Evolutionary conservation across 1,139 yeast genomes (phyloP).

Genomic region (Scheffersomyces stambukii): DNA sequence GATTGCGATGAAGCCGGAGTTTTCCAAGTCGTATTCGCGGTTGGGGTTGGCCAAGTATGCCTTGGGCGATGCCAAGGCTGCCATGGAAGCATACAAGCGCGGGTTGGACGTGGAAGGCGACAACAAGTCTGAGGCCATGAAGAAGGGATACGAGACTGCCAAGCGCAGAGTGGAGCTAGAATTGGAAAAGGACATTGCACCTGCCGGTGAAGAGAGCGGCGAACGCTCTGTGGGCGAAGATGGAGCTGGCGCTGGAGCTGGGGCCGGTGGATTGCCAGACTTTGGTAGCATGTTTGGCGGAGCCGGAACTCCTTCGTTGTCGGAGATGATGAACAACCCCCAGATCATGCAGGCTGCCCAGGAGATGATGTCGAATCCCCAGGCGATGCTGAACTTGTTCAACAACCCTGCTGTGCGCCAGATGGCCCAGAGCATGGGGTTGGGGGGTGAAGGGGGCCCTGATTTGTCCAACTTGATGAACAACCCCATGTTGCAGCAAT

Average conservation of each 20-base stretch:
- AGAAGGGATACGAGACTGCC: conserved; percentile 90
- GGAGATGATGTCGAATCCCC: conserved; percentile 87
- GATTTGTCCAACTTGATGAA: conserved; percentile 69
- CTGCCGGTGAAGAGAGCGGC: too few species aligned
- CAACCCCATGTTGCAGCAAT: conserved; percentile 66
- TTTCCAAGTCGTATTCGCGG: conserved; percentile 92
- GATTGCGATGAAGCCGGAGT: conserved; percentile 68
- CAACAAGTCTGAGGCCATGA: conserved; percentile 83
- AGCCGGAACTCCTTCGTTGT: conserved; percentile 52
- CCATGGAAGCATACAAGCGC: conserved; percentile 84
- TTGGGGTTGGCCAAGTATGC: conserved; percentile 92
- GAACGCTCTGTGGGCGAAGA: conserved; percentile 12
- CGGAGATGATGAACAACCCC: conserved; percentile 79
- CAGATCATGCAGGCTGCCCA: conserved; percentile 91
- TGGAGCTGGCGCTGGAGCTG: conserved; percentile 35
- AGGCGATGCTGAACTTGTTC: conserved; percentile 72
- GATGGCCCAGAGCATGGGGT: conserved; percentile 69
- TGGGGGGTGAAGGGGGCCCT: conserved; percentile 55
- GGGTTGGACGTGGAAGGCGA: conserved; percentile 89
- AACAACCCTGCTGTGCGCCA: conserved; percentile 73
- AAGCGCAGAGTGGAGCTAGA: conserved; percentile 80
- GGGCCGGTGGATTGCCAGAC: conserved; percentile 73
- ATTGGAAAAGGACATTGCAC: conserved; percentile 44
- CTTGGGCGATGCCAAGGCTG: conserved; percentile 80
- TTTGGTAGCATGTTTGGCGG: conserved; percentile 61